Base-by-base conservation (phyloP, 2,329 filamentous ascomycete genomes). In the Elsinoe necatrix region DNA sequence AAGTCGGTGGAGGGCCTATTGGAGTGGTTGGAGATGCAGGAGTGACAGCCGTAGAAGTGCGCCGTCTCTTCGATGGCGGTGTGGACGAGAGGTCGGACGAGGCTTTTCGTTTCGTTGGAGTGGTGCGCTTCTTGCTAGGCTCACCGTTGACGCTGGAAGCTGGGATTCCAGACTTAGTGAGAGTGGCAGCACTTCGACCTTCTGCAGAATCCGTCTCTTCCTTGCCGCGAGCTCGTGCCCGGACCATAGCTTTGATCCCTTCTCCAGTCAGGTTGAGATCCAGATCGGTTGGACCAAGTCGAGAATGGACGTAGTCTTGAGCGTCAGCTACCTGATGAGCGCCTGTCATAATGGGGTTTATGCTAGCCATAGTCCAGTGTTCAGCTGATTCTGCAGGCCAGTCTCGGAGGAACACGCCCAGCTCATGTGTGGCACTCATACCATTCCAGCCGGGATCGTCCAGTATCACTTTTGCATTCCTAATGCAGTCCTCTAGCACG, bases 341-440 rank as follows among this genome's bases (percentile, higher is more conserved):
- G 0, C 83, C 82, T 20, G 84, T 72, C 27, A 85, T 71, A 1
- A 81, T 66, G 1, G 78, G 78, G 6, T 74, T 64, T 0, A 71
- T 69, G 8, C 64, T 65, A 2, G 68, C 68, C 27, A 95, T 77
- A 0, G 87, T 82, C 86, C 90, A 95, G 2, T 79, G 75, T 14
- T 73, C 68, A 2, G 80, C 79, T 2, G 79, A 77, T 0, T 78
- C 75, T 9, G 75, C 74, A 0, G 89, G 86, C 65, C 92, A 89
- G 27, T 80, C 72, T 2, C 80, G 67, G 2, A 95, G 71, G 58
- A 84, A 86, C 9, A 95, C 69, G 0, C 89, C 89, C 58, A 96
- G 78, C 66, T 95, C 88, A 62, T 92, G 87, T 20, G 82, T 83
- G 23, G 74, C 71, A 58, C 85, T 86, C 63, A 89, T 83, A 0